A percentile compares a stretch with the other conserved stretches of the same genome.
Conservation (phyloP, 1,284 basidiomycete species). For the Rhizoctonia solani region DNA sequence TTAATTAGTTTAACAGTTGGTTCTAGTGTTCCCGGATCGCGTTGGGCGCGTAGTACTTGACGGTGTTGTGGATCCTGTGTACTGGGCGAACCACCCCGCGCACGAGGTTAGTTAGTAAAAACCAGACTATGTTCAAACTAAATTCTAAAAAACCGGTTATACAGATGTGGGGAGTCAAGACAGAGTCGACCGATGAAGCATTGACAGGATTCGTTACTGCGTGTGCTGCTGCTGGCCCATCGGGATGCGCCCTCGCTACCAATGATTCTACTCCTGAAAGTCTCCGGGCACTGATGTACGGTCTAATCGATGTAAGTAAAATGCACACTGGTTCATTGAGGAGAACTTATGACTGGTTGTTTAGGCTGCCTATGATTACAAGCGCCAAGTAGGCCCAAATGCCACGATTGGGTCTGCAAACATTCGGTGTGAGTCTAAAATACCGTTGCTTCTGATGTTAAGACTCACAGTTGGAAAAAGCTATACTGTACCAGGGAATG, state of each 20-base stretch:
- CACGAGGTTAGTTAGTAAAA: background rate
- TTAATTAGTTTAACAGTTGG: background rate
- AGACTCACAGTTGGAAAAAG: background rate
- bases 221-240: constrained; percentile 25
- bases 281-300: constrained; percentile 1
- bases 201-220: constrained; percentile 12
- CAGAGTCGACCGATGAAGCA: too few species aligned
- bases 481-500: constrained; percentile 6
- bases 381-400: background rate
- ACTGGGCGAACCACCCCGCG: constrained; percentile 9
- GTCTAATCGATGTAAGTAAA: constrained; percentile 25
- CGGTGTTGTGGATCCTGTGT: constrained; percentile 20
- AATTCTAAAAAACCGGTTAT: too few species aligned
- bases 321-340: background rate
- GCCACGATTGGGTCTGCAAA: constrained; percentile 1
- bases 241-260: constrained; percentile 28
- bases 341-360: background rate
- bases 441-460: background rate
- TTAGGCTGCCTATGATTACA: constrained; percentile 13
- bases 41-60: constrained; percentile 30
- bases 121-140: background rate
- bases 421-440: constrained; percentile 20
- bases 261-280: constrained; percentile 15
- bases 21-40: constrained; percentile 28
- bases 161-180: constrained; percentile 24